Percentiles rank a stretch among this genome's conserved stretches.
phyloP scores from a whole-genome alignment of 1,139 yeast species.

The Yueomyces sp. region DNA sequence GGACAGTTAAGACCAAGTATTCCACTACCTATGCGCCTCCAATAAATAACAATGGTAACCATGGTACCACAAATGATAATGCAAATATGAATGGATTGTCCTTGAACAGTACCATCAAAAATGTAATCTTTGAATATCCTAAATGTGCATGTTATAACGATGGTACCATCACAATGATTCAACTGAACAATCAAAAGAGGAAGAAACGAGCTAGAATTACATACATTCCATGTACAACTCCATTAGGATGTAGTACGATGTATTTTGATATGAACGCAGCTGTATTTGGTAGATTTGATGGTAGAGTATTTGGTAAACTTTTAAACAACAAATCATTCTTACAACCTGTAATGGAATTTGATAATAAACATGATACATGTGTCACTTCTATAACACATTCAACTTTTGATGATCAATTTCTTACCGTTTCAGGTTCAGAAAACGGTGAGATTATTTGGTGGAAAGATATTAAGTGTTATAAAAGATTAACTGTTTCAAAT shows the following conservation, averaged over 20 bases:
- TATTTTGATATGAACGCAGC: constrained; percentile 25
- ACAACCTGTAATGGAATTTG: constrained; percentile 27
- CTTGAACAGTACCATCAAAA: constrained; percentile 9
- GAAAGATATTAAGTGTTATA: constrained; percentile 20
- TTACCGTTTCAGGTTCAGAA: constrained; percentile 30
- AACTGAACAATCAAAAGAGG: constrained; percentile 17
- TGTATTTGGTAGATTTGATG: constrained; percentile 35
- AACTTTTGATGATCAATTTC: constrained; percentile 13
- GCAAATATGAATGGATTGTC: no score
- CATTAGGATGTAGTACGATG: constrained; percentile 27
- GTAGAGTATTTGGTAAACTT: constrained; percentile 29
- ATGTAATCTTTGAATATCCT: constrained; percentile 25
- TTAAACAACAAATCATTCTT: constrained; percentile 27
- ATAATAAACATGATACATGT: constrained; percentile 22
- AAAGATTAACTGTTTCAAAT: constrained; percentile 12
- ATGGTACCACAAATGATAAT: constrained; percentile 20
- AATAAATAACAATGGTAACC: constrained; percentile 9
- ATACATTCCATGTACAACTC: constrained; percentile 28
- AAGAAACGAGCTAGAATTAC: constrained; percentile 18
- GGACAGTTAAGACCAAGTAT: constrained; percentile 24
- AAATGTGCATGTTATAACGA: constrained; percentile 25
- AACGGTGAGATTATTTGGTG: constrained; percentile 30
- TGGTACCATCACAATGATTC: constrained; percentile 24
- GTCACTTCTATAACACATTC: constrained; percentile 26
- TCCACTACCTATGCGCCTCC: constrained; percentile 7